A percentile compares a stretch with the other conserved stretches of the same genome.
Conservation (phyloP, 768 basidiomycete species). For the Boletus coccyginus region DNA sequence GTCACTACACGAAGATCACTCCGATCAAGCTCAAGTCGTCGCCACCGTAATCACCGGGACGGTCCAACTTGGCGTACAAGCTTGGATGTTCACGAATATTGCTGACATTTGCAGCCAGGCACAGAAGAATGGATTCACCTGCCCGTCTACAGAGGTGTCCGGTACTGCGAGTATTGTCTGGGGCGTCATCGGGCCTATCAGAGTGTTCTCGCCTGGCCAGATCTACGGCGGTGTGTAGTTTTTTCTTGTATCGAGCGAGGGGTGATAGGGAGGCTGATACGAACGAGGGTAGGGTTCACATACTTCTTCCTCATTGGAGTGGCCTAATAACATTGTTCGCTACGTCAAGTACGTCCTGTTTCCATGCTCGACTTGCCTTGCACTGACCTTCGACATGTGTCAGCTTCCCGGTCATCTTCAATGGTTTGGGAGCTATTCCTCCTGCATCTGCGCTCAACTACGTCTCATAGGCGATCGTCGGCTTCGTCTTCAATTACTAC, state of each 20-base stretch:
- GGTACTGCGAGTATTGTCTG: too few relatives aligned
- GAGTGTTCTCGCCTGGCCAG: too few relatives aligned
- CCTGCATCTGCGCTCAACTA: too few relatives aligned
- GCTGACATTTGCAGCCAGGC: slow-evolving; percentile 30
- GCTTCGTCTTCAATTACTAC: too few relatives aligned
- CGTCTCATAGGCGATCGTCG: too few relatives aligned
- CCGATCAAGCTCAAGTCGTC: slow-evolving; percentile 47
- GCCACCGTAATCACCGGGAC: slow-evolving; percentile 63
- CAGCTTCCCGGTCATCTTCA: slow-evolving; percentile 50
- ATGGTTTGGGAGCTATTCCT: too few relatives aligned
- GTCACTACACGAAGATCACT: slow-evolving; percentile 66
- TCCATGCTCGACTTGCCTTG: background rate
- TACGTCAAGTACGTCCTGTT: slow-evolving; percentile 55
- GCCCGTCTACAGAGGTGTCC: slow-evolving; percentile 67
- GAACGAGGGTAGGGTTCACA: too few relatives aligned
- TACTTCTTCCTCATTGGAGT: too few relatives aligned
- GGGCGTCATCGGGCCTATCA: too few relatives aligned
- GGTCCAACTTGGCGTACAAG: slow-evolving; percentile 62
- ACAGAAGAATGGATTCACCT: slow-evolving; percentile 56
- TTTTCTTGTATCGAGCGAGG: too few relatives aligned
- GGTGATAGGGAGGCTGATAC: too few relatives aligned
- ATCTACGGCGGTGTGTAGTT: too few relatives aligned
- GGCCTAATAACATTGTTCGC: slow-evolving; percentile 53
- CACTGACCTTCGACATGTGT: background rate
- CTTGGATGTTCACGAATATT: slow-evolving; percentile 54